Evolutionary conservation across 108 stramenopile species (phyloP).

Genomic region (Nitzschia putrida): DNA sequence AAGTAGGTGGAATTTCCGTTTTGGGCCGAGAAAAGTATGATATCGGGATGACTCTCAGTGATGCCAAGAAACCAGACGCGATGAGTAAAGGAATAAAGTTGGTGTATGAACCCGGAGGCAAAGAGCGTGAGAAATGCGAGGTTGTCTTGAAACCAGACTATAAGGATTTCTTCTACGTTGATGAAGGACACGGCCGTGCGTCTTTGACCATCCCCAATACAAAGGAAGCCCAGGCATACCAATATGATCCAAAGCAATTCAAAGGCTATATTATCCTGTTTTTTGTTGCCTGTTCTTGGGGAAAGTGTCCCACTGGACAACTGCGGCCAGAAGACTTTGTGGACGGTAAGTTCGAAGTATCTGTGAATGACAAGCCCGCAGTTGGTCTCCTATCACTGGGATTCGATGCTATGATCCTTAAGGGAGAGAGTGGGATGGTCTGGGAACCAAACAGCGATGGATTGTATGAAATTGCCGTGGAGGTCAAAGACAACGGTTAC

Average conservation of each 20-base stretch:
- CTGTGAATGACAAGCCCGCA: constrained; percentile 13
- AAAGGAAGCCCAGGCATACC: constrained; percentile 29
- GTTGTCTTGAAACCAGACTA: constrained; percentile 41
- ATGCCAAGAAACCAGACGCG: background rate
- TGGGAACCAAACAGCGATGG: constrained; percentile 8
- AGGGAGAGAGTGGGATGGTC: constrained; percentile 4
- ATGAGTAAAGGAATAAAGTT: constrained; percentile 2
- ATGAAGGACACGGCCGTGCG: constrained; percentile 26
- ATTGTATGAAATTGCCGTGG: background rate
- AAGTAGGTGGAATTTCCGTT: constrained; percentile 19
- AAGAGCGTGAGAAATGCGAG: constrained; percentile 1
- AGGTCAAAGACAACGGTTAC: constrained; percentile 1
- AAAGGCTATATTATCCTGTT: constrained; percentile 38
- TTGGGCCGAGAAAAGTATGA: constrained; percentile 32
- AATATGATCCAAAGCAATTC: constrained; percentile 20
- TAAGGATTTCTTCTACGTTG: constrained; percentile 46
- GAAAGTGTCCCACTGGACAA: constrained; percentile 23
- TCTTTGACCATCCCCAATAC: constrained; percentile 46
- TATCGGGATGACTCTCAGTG: constrained; percentile 9
- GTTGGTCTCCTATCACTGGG: background rate
- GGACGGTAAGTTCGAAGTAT: constrained; percentile 18
- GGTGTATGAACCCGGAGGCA: constrained; percentile 4
- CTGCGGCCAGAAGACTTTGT: constrained; percentile 19
- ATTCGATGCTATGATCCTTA: constrained; percentile 7
- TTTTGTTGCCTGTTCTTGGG: constrained; percentile 34